These are phyloP conservation scores for Hirsutella thompsonii DNA, from an alignment of 2,329 filamentous ascomycete genomes.

Conservation along the genomic window DNA sequence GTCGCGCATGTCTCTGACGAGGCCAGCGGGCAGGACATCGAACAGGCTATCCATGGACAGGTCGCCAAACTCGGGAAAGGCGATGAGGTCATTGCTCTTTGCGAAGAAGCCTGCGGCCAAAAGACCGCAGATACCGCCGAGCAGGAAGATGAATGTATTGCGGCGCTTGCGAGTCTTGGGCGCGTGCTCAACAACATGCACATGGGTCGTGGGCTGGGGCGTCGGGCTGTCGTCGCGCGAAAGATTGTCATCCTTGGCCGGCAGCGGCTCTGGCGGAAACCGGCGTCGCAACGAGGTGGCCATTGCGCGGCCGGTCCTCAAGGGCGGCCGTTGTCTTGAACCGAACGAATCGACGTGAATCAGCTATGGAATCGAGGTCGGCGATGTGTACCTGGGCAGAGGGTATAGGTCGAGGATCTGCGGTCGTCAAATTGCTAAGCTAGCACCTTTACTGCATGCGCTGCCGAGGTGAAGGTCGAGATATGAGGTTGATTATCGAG, in stretches of 20 bases:
- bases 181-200: constrained; percentile 30
- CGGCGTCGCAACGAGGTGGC: constrained; percentile 21
- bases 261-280: constrained; percentile 11
- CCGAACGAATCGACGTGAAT: not conserved
- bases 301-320: constrained; percentile 10
- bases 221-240: constrained; percentile 16
- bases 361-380: no score
- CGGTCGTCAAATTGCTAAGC: no score
- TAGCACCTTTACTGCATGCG: no score
- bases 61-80: constrained; percentile 56
- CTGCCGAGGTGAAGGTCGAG: no score
- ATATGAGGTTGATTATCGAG: no score
- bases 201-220: constrained; percentile 15
- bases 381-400: no score
- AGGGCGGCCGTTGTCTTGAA: not conserved
- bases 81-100: constrained; percentile 77
- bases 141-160: constrained; percentile 69
- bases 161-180: constrained; percentile 54
- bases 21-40: constrained; percentile 75
- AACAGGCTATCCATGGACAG: constrained; percentile 75
- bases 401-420: no score
- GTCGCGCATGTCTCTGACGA: constrained; percentile 76
- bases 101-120: constrained; percentile 85
- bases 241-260: constrained; percentile 10
- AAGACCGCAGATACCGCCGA: constrained; percentile 85